A percentile compares a stretch with the other conserved stretches of the same genome.
phyloP scores from a whole-genome alignment of 768 basidiomycete genomes.

The Gelatoporia subvermispora region DNA sequence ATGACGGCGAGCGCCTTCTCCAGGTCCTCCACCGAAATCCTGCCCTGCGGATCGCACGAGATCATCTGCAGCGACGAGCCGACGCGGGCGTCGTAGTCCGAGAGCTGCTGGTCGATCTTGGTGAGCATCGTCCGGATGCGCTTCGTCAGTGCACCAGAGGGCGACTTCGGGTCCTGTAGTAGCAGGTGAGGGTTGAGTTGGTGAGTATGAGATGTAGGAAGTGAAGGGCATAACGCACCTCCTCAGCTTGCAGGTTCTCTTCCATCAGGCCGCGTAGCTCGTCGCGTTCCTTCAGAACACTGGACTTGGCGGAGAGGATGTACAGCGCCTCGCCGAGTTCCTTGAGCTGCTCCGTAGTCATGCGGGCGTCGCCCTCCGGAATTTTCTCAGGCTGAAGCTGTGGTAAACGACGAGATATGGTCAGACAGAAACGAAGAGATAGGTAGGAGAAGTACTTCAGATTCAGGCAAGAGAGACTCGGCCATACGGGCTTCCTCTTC shows the following conservation, averaged over 20 bases:
- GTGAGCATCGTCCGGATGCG: conserved; percentile 93
- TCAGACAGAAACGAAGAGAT: background rate
- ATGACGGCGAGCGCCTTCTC: conserved; percentile 90
- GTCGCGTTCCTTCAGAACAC: conserved; percentile 91
- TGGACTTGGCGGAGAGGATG: conserved; percentile 88
- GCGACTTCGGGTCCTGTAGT: conserved; percentile 70
- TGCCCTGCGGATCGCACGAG: conserved; percentile 78
- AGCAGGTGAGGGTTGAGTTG: conserved; percentile 5
- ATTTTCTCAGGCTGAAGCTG: conserved; percentile 63
- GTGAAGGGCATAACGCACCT: conserved; percentile 39
- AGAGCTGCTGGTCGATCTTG: conserved; percentile 89
- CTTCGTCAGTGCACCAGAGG: conserved; percentile 85
- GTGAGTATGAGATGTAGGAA: conserved; percentile 1
- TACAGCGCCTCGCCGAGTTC: conserved; percentile 90
- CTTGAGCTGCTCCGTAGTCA: conserved; percentile 94
- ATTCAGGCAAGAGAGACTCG: conserved; percentile 80
- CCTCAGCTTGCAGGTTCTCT: conserved; percentile 86
- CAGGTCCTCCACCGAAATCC: conserved; percentile 84
- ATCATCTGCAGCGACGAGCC: conserved; percentile 84
- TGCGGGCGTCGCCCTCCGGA: conserved; percentile 70
- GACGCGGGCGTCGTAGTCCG: conserved; percentile 87
- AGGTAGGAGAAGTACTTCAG: conserved; percentile 53
- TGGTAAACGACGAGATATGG: background rate
- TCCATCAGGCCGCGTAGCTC: conserved; percentile 91
- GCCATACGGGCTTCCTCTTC: conserved; percentile 75